Conservation (phyloP, 441 rosid genomes). For the Adansonia grandidieri region DNA sequence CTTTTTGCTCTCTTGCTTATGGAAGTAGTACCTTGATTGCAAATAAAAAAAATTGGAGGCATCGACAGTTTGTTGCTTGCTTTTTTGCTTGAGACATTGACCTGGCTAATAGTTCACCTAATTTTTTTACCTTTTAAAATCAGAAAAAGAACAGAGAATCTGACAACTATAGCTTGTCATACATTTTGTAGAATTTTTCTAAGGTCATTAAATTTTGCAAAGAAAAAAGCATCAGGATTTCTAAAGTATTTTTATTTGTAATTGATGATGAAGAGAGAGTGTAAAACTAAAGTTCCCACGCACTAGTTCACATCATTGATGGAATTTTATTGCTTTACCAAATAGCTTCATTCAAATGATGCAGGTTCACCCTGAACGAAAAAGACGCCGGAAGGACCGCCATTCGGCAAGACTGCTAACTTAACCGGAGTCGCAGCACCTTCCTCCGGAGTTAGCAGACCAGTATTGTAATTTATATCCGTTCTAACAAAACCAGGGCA, state of each 20-base stretch:
- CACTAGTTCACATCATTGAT: background rate
- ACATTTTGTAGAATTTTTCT: background rate
- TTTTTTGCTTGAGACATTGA: background rate
- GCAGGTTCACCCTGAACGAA: conserved; percentile 21
- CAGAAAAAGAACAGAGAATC: background rate
- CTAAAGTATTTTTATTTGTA: background rate
- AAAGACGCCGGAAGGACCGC: conserved; percentile 43
- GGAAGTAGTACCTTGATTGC: background rate
- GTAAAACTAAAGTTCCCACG: background rate
- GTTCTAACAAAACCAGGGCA: conserved; percentile 50
- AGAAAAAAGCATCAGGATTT: background rate
- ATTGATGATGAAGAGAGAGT: background rate
- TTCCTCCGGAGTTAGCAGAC: conserved; percentile 29
- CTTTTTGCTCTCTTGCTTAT: background rate
- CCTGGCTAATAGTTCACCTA: background rate
- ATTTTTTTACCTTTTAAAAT: background rate
- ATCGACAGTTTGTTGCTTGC: background rate
- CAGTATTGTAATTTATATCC: conserved; percentile 36
- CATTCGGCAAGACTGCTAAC: conserved; percentile 37
- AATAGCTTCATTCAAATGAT: conserved; percentile 20
- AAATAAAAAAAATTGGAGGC: background rate
- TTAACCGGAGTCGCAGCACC: conserved; percentile 39
- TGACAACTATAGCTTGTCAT: background rate
- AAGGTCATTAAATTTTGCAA: background rate
- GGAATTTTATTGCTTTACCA: background rate